Evolutionary conservation across 1,139 yeast species (phyloP), one percentile per base, ranked within the genome.

Genomic region (Magnusiomyces clavatus): DNA sequence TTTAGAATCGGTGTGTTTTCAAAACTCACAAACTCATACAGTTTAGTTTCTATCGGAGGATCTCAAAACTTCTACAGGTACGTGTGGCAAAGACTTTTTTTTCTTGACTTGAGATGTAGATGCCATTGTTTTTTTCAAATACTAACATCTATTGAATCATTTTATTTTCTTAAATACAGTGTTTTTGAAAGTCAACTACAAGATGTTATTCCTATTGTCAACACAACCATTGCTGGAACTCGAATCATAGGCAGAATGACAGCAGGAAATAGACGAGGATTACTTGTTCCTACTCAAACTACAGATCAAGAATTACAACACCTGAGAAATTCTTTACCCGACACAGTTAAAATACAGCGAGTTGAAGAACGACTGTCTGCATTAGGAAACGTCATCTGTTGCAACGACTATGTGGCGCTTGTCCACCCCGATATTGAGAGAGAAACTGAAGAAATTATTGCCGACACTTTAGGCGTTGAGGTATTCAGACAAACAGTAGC

Each of bases 291-390:
- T 56, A 87, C 95, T 34, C 96, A 90, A 71, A 94, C 98, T 50
- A 88, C 97, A n/a, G 99, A 94, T 70, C 98, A 92, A 73, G 99
- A 94, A 72, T 81, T 94, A 62, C 94, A 89, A 83, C 98, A 94
- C 72, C 75, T 94, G 67, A 82, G 99, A 79, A 94, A 94, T 75
- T 84, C 96, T 57, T 78, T 94, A 62, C 99, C 99, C n/a, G 98
- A 94, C 64, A 72, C 83, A 49, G 97, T 94, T 60, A 89, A 86
- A 72, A 88, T 94, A 63, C 98, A 94, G 75, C 82, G 99, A 71
- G 96, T 94, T 46, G 98, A 94, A 73, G 99, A 94, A 74, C 82
- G 98, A 67, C 77, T 94, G 60, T 86, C 96, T 47, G 98, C 99
- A 11, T 75, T 94, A 59, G 99, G 99, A 61, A 94, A 94, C 64